phyloP scores from a whole-genome alignment of 495 filamentous ascomycete species.

The Aspergillus mulundensis region DNA sequence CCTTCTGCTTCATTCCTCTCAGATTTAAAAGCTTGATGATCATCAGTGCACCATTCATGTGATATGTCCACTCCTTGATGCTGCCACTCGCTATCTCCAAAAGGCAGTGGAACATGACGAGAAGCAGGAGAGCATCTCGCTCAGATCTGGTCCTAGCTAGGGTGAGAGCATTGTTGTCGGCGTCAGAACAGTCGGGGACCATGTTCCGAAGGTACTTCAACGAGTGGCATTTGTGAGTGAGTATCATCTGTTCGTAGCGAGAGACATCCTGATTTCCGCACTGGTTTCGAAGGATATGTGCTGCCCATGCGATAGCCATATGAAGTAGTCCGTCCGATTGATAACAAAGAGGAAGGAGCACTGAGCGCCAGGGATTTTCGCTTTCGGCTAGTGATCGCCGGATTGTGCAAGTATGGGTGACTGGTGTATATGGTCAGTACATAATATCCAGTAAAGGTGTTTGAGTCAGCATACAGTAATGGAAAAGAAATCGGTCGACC shows the following conservation, averaged over 20 bases:
- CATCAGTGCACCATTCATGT: constrained; percentile 1
- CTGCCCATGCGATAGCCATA: constrained; percentile 6
- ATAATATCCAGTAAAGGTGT: too few species aligned
- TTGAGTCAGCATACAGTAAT: background rate
- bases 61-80: constrained; percentile 6
- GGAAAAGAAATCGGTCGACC: background rate
- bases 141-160: background rate
- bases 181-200: background rate
- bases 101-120: constrained; percentile 4
- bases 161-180: background rate
- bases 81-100: constrained; percentile 5
- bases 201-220: constrained; percentile 4
- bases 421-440: background rate
- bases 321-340: constrained; percentile 4
- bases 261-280: background rate
- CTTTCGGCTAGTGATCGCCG: background rate
- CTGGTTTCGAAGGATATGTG: constrained; percentile 6
- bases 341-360: background rate
- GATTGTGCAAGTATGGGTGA: background rate
- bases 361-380: constrained; percentile 5
- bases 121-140: background rate
- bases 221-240: constrained; percentile 1
- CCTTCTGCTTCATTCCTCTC: background rate
- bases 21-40: background rate
- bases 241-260: background rate